Conservation (phyloP, 1,139 yeast genomes). For the Geotrichum bryndzae region DNA sequence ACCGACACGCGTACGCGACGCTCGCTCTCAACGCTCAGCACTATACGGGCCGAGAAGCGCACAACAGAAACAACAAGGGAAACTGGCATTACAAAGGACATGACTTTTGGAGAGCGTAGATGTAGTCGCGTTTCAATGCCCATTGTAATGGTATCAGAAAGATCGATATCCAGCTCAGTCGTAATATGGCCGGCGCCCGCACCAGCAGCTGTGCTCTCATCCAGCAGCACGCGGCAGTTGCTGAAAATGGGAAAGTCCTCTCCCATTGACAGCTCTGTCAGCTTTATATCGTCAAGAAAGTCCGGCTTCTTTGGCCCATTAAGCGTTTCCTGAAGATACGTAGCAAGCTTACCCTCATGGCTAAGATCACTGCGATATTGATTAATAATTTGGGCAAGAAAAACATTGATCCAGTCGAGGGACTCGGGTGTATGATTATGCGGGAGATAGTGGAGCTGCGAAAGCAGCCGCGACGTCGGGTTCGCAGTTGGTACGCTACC, state of each 20-base stretch:
- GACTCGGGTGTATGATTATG: slow-evolving; percentile 71
- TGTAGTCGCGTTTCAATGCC: slow-evolving; percentile 82
- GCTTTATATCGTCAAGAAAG: slow-evolving; percentile 67
- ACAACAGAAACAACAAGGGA: slow-evolving; percentile 81
- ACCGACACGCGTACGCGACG: slow-evolving; percentile 52
- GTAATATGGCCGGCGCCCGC: slow-evolving; percentile 39
- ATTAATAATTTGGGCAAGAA: slow-evolving; percentile 84
- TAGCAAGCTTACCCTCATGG: slow-evolving; percentile 74
- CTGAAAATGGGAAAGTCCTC: slow-evolving; percentile 94
- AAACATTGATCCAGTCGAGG: slow-evolving; percentile 92
- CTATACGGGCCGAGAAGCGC: slow-evolving; percentile 85
- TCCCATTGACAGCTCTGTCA: slow-evolving; percentile 89
- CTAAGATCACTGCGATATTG: slow-evolving; percentile 85
- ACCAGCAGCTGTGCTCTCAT: slow-evolving; percentile 18
- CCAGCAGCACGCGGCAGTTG: slow-evolving; percentile 64
- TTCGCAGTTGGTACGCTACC: neutral
- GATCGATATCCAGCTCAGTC: slow-evolving; percentile 90
- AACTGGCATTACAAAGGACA: slow-evolving; percentile 73
- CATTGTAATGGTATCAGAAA: slow-evolving; percentile 81
- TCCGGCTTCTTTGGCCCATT: slow-evolving; percentile 62
- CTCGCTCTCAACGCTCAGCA: slow-evolving; percentile 45
- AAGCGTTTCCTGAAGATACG: slow-evolving; percentile 56
- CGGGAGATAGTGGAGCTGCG: neutral
- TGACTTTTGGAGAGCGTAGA: slow-evolving; percentile 78
- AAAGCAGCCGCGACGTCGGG: neutral